Conservation (phyloP, 768 basidiomycete species). For the Leccinum uliginosum region DNA sequence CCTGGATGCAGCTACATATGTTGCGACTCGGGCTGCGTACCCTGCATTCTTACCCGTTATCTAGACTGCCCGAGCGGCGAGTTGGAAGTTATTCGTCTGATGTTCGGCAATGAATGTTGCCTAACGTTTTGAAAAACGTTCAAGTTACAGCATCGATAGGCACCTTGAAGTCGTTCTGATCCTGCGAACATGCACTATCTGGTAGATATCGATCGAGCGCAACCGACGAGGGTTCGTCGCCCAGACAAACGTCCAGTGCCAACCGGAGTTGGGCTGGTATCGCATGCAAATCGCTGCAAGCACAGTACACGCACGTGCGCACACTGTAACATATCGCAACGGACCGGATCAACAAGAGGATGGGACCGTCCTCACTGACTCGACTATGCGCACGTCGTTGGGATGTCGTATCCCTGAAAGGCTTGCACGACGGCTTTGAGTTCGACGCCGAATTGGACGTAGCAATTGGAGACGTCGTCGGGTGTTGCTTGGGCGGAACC, state of each 20-base stretch:
- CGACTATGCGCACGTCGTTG: conserved; percentile 56
- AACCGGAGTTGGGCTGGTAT: conserved; percentile 36
- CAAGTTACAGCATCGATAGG: too few relatives aligned
- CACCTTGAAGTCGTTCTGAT: too few relatives aligned
- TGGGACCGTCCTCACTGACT: conserved; percentile 1
- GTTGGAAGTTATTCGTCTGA: too few relatives aligned
- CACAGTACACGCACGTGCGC: too few relatives aligned
- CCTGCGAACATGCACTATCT: too few relatives aligned
- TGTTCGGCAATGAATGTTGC: too few relatives aligned
- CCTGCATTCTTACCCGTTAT: too few relatives aligned
- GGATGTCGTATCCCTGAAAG: conserved; percentile 69
- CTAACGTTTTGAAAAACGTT: too few relatives aligned
- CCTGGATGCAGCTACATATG: too few relatives aligned
- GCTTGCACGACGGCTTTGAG: conserved; percentile 81
- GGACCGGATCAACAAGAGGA: neutral
- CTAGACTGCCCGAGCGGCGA: too few relatives aligned
- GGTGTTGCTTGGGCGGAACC: conserved; percentile 54
- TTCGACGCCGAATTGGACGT: conserved; percentile 84
- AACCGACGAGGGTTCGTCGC: conserved; percentile 35
- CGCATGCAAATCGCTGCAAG: conserved; percentile 35
- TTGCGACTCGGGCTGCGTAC: too few relatives aligned
- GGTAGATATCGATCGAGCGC: conserved; percentile 37
- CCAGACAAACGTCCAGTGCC: conserved; percentile 41
- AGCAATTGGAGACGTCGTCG: conserved; percentile 79
- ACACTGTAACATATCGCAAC: neutral